phyloP scores from a whole-genome alignment of 768 basidiomycete genomes.

The Phlebiopsis flavidoalba region DNA sequence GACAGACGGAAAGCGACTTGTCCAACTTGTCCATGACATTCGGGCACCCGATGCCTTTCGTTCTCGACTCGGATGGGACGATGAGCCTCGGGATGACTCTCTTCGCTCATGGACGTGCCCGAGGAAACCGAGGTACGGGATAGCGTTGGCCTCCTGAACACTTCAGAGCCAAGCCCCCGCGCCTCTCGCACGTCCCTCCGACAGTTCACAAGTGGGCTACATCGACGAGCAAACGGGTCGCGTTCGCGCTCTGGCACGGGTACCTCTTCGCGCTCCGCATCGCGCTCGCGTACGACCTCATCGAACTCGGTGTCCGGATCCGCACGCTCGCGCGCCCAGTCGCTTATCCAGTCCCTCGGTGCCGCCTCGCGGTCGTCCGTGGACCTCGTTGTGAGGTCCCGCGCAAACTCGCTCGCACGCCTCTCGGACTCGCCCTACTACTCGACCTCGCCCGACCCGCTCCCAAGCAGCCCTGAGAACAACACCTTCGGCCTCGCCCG shows the following conservation, averaged over 20 bases:
- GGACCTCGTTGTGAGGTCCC: slow-evolving; percentile 37
- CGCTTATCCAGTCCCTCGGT: slow-evolving; percentile 59
- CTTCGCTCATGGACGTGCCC: slow-evolving; percentile 31
- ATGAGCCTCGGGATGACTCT: slow-evolving; percentile 24
- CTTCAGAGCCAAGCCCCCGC: slow-evolving; percentile 40
- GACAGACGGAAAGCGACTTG: slow-evolving; percentile 21
- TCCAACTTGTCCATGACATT: slow-evolving; percentile 21
- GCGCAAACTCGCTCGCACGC: slow-evolving; percentile 59
- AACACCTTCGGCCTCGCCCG: slow-evolving; percentile 70
- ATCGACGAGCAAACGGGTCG: slow-evolving; percentile 31
- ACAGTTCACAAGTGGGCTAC: slow-evolving; percentile 31
- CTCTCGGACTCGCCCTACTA: slow-evolving; percentile 33
- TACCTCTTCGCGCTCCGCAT: slow-evolving; percentile 24
- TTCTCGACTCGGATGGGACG: slow-evolving; percentile 23
- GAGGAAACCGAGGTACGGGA: slow-evolving; percentile 61
- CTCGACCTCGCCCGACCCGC: slow-evolving; percentile 35
- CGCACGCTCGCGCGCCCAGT: slow-evolving; percentile 61
- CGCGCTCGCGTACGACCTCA: slow-evolving; percentile 25
- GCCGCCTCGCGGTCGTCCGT: slow-evolving; percentile 57
- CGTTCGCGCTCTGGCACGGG: slow-evolving; percentile 40
- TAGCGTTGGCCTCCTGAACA: slow-evolving; percentile 49
- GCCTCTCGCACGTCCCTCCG: slow-evolving; percentile 45
- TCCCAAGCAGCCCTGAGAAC: slow-evolving; percentile 53
- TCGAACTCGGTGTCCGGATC: slow-evolving; percentile 27
- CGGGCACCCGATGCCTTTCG: slow-evolving; percentile 21